These are phyloP conservation scores for Pyricularia sp. DNA, from an alignment of 2,329 filamentous ascomycete genomes.

Conservation along the genomic window DNA sequence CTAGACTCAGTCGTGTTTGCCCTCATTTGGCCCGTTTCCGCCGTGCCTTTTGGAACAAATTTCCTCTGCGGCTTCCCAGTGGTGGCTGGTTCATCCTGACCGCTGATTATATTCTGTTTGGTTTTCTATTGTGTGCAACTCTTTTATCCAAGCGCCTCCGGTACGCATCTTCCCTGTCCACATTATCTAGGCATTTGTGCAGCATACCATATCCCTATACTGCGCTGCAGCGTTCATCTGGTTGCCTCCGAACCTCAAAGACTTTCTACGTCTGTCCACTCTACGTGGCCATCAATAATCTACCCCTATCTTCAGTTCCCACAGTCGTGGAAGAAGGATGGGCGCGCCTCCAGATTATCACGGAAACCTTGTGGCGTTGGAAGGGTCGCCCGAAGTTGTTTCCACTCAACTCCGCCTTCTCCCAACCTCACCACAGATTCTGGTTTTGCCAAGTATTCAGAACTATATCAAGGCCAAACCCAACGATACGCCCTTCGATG, in stretches of 20 bases:
- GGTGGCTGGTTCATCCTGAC: not conserved
- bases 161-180: not conserved
- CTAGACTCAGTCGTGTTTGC: not conserved
- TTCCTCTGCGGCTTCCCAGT: not conserved
- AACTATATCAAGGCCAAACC: slow-evolving; percentile 29
- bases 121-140: not conserved
- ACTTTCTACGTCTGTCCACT: not conserved
- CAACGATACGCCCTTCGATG: slow-evolving; percentile 20
- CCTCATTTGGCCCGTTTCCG: not conserved
- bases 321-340: not conserved
- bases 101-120: not conserved
- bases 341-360: slow-evolving; percentile 16
- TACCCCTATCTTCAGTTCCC: not conserved
- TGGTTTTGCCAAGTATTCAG: slow-evolving; percentile 44
- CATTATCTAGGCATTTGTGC: not conserved
- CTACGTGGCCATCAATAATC: not conserved
- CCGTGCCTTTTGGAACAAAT: not conserved
- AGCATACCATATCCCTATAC: not conserved
- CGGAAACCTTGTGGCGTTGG: slow-evolving; percentile 50
- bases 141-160: not conserved
- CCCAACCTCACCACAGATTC: slow-evolving; percentile 46
- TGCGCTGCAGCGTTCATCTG: not conserved
- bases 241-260: not conserved
- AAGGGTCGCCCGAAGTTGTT: slow-evolving; percentile 44
- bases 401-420: slow-evolving; percentile 51